A percentile compares a stretch with the other conserved stretches of the same genome.
phyloP scores from a whole-genome alignment of 768 basidiomycete species.

The Boletus reticulatus region DNA sequence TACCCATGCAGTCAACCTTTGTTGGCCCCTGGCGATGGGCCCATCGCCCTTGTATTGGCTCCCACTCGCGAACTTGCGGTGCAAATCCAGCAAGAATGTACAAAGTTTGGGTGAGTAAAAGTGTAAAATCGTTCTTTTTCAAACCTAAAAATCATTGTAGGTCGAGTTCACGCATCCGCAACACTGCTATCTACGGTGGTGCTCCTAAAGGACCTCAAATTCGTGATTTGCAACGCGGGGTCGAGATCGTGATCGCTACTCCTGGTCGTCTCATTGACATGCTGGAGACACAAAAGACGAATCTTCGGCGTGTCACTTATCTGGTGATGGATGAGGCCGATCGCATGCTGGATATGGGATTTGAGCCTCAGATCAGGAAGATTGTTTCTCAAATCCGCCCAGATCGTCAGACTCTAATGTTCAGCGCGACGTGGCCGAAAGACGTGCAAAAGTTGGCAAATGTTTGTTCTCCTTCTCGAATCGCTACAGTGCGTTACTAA shows the following conservation, averaged over 20 bases:
- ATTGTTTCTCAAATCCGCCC: slow-evolving; percentile 97
- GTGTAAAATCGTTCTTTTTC: background rate
- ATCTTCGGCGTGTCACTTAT: slow-evolving; percentile 94
- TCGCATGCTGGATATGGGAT: slow-evolving; percentile 99
- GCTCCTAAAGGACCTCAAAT: slow-evolving; percentile 99
- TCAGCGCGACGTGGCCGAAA: slow-evolving; percentile 99
- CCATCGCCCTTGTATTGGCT: slow-evolving; percentile 94
- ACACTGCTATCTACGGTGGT: slow-evolving; percentile 98
- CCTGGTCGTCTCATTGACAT: slow-evolving; percentile 99
- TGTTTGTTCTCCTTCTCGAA: slow-evolving; percentile 37
- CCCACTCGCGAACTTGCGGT: slow-evolving; percentile 98
- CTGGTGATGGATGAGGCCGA: slow-evolving; percentile 99
- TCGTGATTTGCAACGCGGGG: slow-evolving; percentile 94
- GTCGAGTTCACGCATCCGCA: slow-evolving; percentile 91
- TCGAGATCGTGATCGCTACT: slow-evolving; percentile 99
- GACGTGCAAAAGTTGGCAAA: slow-evolving; percentile 97
- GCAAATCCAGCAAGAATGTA: slow-evolving; percentile 98
- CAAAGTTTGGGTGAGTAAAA: slow-evolving; percentile 85
- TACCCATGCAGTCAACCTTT: slow-evolving; percentile 72
- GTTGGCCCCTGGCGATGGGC: slow-evolving; percentile 90
- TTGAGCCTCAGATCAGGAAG: slow-evolving; percentile 99
- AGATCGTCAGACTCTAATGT: slow-evolving; percentile 98
- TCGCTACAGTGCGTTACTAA: background rate
- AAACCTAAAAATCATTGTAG: slow-evolving; percentile 34
- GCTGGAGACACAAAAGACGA: slow-evolving; percentile 96